These are phyloP conservation scores for Chlorella sp. DNA, from an alignment of 139 green algal genomes.

Conservation along the genomic window DNA sequence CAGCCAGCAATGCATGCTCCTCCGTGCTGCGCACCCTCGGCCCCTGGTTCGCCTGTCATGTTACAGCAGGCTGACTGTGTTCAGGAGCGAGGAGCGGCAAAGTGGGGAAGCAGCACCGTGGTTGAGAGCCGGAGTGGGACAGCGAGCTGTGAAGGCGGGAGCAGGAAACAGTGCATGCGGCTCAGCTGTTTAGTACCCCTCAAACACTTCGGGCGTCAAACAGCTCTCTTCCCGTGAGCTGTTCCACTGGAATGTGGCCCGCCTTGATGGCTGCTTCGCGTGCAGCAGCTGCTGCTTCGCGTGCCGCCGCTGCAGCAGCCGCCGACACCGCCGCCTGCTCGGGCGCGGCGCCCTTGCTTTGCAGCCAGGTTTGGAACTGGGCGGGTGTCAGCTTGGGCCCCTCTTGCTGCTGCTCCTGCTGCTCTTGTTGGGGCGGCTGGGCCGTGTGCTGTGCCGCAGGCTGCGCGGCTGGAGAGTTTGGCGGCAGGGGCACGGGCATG, in stretches of 20 bases:
- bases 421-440: neutral
- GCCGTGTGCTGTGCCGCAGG: neutral
- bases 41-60: too few relatives aligned
- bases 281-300: neutral
- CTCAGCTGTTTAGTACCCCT: neutral
- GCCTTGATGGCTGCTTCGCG: slow-evolving; percentile 12
- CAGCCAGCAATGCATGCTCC: too few relatives aligned
- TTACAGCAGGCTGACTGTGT: too few relatives aligned
- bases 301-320: neutral
- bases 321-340: neutral
- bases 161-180: neutral
- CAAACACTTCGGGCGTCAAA: slow-evolving; percentile 24
- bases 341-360: too few relatives aligned
- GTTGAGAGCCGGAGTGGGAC: neutral
- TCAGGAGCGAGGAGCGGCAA: neutral
- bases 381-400: neutral
- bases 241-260: neutral
- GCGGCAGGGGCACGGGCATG: slow-evolving; percentile 17
- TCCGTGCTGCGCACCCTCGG: too few relatives aligned
- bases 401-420: neutral
- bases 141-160: neutral
- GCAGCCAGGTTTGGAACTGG: neutral
- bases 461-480: neutral
- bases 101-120: neutral
- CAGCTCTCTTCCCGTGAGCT: slow-evolving; percentile 31